Evolutionary conservation across 2,329 filamentous ascomycete genomes (phyloP).

Genomic region (Sporothrix mexicana): DNA sequence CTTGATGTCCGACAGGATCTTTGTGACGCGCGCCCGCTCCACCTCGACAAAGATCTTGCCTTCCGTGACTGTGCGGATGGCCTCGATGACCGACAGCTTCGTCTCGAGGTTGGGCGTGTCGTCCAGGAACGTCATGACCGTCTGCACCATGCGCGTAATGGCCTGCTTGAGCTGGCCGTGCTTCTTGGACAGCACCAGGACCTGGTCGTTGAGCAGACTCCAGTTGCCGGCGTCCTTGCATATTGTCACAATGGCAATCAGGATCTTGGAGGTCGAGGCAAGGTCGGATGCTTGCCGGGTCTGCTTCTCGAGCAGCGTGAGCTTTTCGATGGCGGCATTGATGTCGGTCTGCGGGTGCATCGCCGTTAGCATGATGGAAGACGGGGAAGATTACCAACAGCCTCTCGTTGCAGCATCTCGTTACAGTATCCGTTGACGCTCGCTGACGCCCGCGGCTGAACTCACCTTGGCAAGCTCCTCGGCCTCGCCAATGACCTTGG

Average conservation of each 20-base stretch:
- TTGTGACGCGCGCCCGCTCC: conserved; percentile 92
- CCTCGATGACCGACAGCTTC: conserved; percentile 94
- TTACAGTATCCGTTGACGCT: not conserved
- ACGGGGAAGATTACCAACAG: not conserved
- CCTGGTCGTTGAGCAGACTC: conserved; percentile 95
- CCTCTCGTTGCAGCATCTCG: too few species aligned
- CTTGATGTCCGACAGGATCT: conserved; percentile 96
- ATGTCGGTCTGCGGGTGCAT: conserved; percentile 67
- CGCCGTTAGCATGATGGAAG: not conserved
- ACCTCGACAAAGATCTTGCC: conserved; percentile 99
- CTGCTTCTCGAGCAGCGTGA: conserved; percentile 91
- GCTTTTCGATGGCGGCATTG: conserved; percentile 89
- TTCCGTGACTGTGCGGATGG: conserved; percentile 92
- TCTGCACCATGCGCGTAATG: conserved; percentile 98
- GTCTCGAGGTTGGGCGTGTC: conserved; percentile 82
- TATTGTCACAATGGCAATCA: conserved; percentile 89
- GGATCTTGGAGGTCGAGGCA: conserved; percentile 86
- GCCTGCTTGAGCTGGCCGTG: conserved; percentile 99
- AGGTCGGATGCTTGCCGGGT: conserved; percentile 97
- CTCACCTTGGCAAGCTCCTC: conserved; percentile 83
- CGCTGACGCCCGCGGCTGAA: not conserved
- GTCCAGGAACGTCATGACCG: conserved; percentile 89
- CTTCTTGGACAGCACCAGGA: conserved; percentile 95
- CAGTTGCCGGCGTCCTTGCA: conserved; percentile 93
- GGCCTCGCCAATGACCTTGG: conserved; percentile 88